Conservation (phyloP, 305 asterid species). For the Rubia tinctorum region DNA sequence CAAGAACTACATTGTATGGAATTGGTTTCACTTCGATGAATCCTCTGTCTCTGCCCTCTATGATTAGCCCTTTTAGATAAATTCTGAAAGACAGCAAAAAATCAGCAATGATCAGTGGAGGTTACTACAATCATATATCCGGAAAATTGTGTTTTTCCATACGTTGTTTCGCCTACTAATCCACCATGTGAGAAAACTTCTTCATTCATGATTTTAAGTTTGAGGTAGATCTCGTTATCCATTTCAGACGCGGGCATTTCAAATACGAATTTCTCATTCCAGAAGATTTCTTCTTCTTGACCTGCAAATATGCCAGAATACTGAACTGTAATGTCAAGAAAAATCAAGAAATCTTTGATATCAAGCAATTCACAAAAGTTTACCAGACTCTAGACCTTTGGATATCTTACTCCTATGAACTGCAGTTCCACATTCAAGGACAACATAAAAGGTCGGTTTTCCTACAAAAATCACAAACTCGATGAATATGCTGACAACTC, state of each 20-base stretch:
- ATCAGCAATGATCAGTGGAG: not conserved
- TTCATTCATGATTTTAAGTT: conserved; percentile 56
- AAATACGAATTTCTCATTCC: conserved; percentile 62
- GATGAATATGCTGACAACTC: not conserved
- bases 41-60: conserved; percentile 48
- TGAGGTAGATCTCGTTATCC: conserved; percentile 49
- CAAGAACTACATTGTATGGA: conserved; percentile 66
- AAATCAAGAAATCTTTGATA: not conserved
- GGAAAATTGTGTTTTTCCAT: not conserved
- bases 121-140: not conserved
- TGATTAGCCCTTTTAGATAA: conserved; percentile 52
- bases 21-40: conserved; percentile 44
- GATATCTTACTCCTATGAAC: conserved; percentile 54
- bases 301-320: conserved; percentile 29
- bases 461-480: conserved; percentile 25
- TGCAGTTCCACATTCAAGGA: conserved; percentile 64
- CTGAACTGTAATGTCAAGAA: not conserved
- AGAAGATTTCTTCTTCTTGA: conserved; percentile 41
- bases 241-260: conserved; percentile 38
- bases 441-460: conserved; percentile 50
- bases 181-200: conserved; percentile 39
- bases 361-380: not conserved
- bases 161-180: conserved; percentile 68
- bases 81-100: conserved; percentile 33
- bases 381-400: conserved; percentile 32